Evolutionary conservation across 2,329 filamentous ascomycete genomes (phyloP).

Genomic region (Hypoxylon sp.): DNA sequence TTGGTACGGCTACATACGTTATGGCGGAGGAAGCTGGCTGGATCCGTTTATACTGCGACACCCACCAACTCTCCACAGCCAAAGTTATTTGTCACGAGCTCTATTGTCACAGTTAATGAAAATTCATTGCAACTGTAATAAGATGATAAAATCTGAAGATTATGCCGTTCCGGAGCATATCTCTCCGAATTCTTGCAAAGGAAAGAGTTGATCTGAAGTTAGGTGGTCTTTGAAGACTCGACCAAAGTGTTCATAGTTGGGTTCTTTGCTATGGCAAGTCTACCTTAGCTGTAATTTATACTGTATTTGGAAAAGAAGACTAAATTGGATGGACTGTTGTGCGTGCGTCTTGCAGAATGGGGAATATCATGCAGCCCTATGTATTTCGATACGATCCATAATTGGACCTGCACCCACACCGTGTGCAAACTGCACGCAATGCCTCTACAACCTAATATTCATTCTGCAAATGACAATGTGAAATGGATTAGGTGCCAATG

Average conservation of each 20-base stretch:
- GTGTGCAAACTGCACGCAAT: conserved; percentile 3
- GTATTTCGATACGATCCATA: conserved; percentile 9
- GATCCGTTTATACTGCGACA: conserved; percentile 13
- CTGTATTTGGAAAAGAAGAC: conserved; percentile 26
- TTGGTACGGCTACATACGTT: conserved; percentile 8
- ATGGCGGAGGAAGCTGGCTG: neutral
- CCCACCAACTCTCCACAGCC: neutral
- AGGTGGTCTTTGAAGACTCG: conserved; percentile 9
- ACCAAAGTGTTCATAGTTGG: conserved; percentile 3
- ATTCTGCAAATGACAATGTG: neutral
- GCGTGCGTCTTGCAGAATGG: conserved; percentile 36
- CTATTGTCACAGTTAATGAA: conserved; percentile 5
- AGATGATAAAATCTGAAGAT: conserved; percentile 12
- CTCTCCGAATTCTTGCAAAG: conserved; percentile 34
- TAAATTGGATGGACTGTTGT: conserved; percentile 25
- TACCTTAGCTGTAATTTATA: conserved; percentile 13
- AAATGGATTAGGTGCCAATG: neutral
- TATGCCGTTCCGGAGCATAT: conserved; percentile 36
- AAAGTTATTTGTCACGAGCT: conserved; percentile 4
- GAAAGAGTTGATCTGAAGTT: conserved; percentile 24
- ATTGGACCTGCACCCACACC: conserved; percentile 9
- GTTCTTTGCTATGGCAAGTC: conserved; percentile 3
- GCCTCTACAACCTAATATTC: too few species aligned
- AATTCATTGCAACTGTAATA: conserved; percentile 19
- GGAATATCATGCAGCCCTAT: conserved; percentile 38